Percentiles rank a stretch among this genome's conserved stretches.
Conservation (phyloP, 2,329 filamentous ascomycete species). For the Raffaelea albimanens region DNA sequence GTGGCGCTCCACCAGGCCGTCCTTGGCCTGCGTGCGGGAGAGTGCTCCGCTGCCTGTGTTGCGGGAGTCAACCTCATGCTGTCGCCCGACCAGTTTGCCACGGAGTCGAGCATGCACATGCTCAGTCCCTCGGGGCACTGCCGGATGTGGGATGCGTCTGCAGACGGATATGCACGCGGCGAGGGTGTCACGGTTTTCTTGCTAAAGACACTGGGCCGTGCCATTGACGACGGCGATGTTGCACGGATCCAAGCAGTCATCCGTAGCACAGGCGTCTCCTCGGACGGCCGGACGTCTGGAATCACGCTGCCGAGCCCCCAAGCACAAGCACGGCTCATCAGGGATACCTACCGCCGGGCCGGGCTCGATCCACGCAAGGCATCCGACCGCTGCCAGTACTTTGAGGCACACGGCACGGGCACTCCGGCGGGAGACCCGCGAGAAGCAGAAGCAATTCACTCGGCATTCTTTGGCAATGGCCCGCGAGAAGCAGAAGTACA, state of each 20-base stretch:
- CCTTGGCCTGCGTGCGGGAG: slow-evolving; percentile 18
- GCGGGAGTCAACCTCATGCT: slow-evolving; percentile 27
- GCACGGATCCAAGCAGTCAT: slow-evolving; percentile 30
- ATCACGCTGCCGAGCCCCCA: slow-evolving; percentile 28
- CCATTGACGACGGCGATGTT: slow-evolving; percentile 35
- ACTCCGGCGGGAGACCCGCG: slow-evolving; percentile 29
- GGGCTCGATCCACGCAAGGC: no score
- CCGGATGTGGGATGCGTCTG: slow-evolving; percentile 30
- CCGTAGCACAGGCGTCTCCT: slow-evolving; percentile 24
- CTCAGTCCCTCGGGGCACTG: slow-evolving; percentile 23
- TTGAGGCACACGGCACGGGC: slow-evolving; percentile 31
- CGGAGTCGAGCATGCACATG: slow-evolving; percentile 24
- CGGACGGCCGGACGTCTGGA: slow-evolving; percentile 31
- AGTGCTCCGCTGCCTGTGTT: slow-evolving; percentile 23
- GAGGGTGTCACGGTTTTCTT: slow-evolving; percentile 36
- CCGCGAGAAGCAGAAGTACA: slow-evolving; percentile 25
- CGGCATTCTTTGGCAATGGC: slow-evolving; percentile 14
- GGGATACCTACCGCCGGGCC: slow-evolving; percentile 19
- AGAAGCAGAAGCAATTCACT: slow-evolving; percentile 25
- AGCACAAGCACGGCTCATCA: slow-evolving; percentile 24
- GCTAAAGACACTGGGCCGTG: slow-evolving; percentile 36
- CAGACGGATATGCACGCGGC: slow-evolving; percentile 40
- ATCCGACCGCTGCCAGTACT: no score
- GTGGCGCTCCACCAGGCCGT: slow-evolving; percentile 18
- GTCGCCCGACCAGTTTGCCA: slow-evolving; percentile 19